Evolutionary conservation across 2,329 filamentous ascomycete species (phyloP).

Genomic region (Tolypocladium amazonense): DNA sequence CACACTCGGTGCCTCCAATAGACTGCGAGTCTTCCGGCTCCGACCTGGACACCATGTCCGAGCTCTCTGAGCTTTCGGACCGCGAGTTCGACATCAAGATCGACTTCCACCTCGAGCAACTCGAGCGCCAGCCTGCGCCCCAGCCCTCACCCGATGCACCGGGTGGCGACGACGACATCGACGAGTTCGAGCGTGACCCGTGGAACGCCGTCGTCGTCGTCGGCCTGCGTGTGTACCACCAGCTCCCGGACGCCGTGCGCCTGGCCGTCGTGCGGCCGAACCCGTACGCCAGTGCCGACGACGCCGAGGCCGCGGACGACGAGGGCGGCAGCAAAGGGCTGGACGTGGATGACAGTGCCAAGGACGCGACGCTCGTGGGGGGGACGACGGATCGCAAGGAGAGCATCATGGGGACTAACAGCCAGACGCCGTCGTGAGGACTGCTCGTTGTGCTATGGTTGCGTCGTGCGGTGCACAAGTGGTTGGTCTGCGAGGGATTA

Average conservation of each 20-base stretch:
- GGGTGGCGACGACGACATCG: constrained; percentile 29
- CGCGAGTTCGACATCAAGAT: constrained; percentile 25
- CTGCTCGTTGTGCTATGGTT: not conserved
- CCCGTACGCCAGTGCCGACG: constrained; percentile 16
- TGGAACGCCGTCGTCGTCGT: constrained; percentile 57
- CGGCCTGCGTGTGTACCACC: constrained; percentile 51
- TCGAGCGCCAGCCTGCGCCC: constrained; percentile 4
- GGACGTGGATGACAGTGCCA: constrained; percentile 35
- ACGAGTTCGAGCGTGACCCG: constrained; percentile 44
- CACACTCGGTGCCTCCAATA: not conserved
- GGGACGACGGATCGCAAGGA: constrained; percentile 20
- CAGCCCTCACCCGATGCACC: not conserved
- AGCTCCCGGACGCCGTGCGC: constrained; percentile 26
- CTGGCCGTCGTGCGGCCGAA: constrained; percentile 29
- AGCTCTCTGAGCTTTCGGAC: constrained; percentile 27
- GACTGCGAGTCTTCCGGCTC: constrained; percentile 10
- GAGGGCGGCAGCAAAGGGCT: constrained; percentile 19
- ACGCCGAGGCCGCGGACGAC: constrained; percentile 10
- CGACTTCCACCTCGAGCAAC: constrained; percentile 6
- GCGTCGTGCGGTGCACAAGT: not conserved
- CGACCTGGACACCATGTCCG: constrained; percentile 14
- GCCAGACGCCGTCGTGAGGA: not conserved
- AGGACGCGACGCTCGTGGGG: constrained; percentile 30
- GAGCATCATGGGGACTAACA: constrained; percentile 21
- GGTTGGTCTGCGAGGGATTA: not conserved